Percentiles rank a stretch among this genome's conserved stretches.
phyloP scores from a whole-genome alignment of 768 basidiomycete species.

The Exsudoporus frostii region DNA sequence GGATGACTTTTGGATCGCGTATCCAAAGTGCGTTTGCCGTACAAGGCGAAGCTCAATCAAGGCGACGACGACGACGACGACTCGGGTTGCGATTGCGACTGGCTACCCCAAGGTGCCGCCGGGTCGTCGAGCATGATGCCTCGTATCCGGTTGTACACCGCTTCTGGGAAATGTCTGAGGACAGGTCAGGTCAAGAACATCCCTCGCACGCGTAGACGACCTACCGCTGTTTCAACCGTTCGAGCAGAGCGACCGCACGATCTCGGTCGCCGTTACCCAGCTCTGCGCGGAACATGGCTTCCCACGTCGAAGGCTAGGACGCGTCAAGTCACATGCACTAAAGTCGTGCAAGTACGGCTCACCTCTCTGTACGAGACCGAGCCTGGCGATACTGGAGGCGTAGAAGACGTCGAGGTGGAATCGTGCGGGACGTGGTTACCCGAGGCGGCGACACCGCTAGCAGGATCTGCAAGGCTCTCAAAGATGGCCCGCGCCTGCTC shows the following conservation, averaged over 20 bases:
- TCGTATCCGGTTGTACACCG: slow-evolving; percentile 75
- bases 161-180: slow-evolving; percentile 67
- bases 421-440: slow-evolving; percentile 83
- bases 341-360: background rate
- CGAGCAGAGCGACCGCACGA: slow-evolving; percentile 64
- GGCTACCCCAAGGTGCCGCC: slow-evolving; percentile 40
- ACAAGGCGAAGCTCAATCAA: background rate
- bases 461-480: slow-evolving; percentile 74
- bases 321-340: background rate
- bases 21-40: background rate
- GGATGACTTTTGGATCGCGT: background rate
- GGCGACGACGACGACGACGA: background rate
- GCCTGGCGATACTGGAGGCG: slow-evolving; percentile 34
- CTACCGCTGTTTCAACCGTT: slow-evolving; percentile 69
- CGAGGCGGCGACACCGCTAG: slow-evolving; percentile 80
- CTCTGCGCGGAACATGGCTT: slow-evolving; percentile 93
- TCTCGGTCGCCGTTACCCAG: slow-evolving; percentile 72
- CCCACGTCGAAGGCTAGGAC: slow-evolving; percentile 83
- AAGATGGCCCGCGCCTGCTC: slow-evolving; percentile 74
- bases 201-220: slow-evolving; percentile 1
- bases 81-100: slow-evolving; percentile 11
- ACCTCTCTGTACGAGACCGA: slow-evolving; percentile 39
- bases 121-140: slow-evolving; percentile 77
- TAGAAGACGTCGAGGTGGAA: slow-evolving; percentile 28
- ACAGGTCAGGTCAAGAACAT: background rate